phyloP scores from a whole-genome alignment of 163 green algal species.

The Coccomyxa subellipsoidea region DNA sequence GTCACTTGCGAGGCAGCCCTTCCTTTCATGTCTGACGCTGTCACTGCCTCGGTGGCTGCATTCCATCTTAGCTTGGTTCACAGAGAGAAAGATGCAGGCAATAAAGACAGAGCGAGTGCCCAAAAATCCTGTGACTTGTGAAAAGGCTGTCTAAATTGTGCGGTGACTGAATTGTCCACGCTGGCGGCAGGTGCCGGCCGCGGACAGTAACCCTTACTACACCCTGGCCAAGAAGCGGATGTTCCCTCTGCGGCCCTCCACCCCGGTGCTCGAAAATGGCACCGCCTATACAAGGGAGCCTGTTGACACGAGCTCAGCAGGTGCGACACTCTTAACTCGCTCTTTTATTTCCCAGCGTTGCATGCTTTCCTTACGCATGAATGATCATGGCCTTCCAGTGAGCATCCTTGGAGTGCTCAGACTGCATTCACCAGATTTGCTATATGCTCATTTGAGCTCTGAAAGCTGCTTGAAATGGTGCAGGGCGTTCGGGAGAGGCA shows the following conservation, averaged over 20 bases:
- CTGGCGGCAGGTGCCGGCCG: too few species aligned
- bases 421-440: not conserved
- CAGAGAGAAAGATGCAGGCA: too few species aligned
- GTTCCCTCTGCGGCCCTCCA: not conserved
- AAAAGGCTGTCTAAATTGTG: too few species aligned
- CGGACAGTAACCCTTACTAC: not conserved
- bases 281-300: not conserved
- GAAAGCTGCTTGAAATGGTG: not conserved
- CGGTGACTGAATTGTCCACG: too few species aligned
- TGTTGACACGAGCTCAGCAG: not conserved
- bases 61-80: too few species aligned
- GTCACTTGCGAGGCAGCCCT: too few species aligned
- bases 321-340: not conserved
- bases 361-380: not conserved
- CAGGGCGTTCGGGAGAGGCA: not conserved
- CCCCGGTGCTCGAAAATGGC: not conserved
- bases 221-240: not conserved
- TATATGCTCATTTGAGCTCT: not conserved
- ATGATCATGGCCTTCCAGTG: not conserved
- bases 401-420: too few species aligned
- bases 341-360: not conserved
- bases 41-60: too few species aligned
- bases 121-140: too few species aligned
- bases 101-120: too few species aligned
- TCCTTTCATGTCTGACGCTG: too few species aligned